Conservation (phyloP, 768 basidiomycete species). For the Termitomyces eurrhizus region DNA sequence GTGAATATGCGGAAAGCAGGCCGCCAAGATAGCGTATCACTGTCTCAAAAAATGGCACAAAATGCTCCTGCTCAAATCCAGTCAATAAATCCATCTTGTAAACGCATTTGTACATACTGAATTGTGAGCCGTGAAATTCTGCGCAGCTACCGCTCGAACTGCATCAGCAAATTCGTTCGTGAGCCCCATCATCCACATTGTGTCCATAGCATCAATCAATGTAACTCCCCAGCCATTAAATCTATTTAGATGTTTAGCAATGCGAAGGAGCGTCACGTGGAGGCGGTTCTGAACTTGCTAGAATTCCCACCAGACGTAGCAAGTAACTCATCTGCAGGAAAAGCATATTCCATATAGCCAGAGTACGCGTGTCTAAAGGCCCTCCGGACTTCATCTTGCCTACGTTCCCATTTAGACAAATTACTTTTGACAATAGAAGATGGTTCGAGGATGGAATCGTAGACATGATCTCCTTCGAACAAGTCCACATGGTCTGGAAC, state of each 20-base stretch:
- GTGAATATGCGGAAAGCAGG: conserved; percentile 70
- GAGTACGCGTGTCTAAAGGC: conserved; percentile 55
- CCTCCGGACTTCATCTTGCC: conserved; percentile 45
- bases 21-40: conserved; percentile 78
- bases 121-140: conserved; percentile 32
- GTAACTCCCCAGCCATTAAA: conserved; percentile 55
- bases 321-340: conserved; percentile 50
- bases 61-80: conserved; percentile 20
- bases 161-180: conserved; percentile 61
- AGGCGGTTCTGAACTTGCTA: conserved; percentile 45
- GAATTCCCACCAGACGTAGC: conserved; percentile 38
- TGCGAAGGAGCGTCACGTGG: neutral
- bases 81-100: neutral
- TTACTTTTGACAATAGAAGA: neutral
- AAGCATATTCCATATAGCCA: conserved; percentile 49
- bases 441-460: neutral
- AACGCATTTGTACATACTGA: conserved; percentile 22
- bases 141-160: conserved; percentile 43
- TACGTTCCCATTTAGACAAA: conserved; percentile 28
- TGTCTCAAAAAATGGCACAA: conserved; percentile 66
- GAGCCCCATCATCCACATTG: conserved; percentile 80
- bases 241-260: conserved; percentile 10
- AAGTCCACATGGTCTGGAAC: neutral
- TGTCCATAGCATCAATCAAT: conserved; percentile 75
- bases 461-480: neutral